phyloP scores from a whole-genome alignment of 208 protist genomes.

The Tritrichomonas musculus region DNA sequence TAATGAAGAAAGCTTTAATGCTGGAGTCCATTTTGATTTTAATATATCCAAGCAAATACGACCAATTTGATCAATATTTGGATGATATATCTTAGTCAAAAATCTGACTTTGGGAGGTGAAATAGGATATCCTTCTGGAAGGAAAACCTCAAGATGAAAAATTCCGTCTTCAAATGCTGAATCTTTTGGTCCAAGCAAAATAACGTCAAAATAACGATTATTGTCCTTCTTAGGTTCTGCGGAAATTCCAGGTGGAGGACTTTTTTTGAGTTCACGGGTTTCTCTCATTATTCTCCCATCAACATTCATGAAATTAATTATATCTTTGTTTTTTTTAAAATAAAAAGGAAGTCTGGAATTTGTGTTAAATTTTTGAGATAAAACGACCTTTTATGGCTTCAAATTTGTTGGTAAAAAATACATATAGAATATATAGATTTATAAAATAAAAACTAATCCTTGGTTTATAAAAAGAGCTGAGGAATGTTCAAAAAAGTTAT shows the following conservation, averaged over 20 bases:
- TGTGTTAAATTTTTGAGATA: no score
- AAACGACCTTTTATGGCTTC: no score
- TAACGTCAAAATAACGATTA: constrained; percentile 20
- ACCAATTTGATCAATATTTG: constrained; percentile 72
- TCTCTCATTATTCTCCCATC: constrained; percentile 15
- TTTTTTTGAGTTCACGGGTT: neutral
- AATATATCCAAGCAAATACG: constrained; percentile 86
- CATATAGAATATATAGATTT: no score
- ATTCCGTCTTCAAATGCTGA: constrained; percentile 55
- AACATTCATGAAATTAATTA: neutral
- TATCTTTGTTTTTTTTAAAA: no score
- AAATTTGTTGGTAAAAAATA: no score
- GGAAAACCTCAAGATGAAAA: constrained; percentile 55
- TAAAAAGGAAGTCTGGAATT: no score
- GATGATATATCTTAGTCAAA: constrained; percentile 75
- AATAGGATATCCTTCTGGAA: constrained; percentile 60
- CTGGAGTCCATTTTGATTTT: constrained; percentile 86
- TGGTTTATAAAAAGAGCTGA: no score
- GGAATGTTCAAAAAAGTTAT: no score
- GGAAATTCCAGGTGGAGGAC: neutral
- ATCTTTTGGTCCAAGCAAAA: constrained; percentile 42
- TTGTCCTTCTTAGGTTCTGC: neutral
- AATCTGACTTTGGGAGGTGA: constrained; percentile 70
- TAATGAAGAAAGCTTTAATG: constrained; percentile 42
- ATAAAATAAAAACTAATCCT: no score